Percentiles rank a stretch among this genome's conserved stretches.
phyloP scores from a whole-genome alignment of 495 filamentous ascomycete genomes.

The Trichoderma parareesei region DNA sequence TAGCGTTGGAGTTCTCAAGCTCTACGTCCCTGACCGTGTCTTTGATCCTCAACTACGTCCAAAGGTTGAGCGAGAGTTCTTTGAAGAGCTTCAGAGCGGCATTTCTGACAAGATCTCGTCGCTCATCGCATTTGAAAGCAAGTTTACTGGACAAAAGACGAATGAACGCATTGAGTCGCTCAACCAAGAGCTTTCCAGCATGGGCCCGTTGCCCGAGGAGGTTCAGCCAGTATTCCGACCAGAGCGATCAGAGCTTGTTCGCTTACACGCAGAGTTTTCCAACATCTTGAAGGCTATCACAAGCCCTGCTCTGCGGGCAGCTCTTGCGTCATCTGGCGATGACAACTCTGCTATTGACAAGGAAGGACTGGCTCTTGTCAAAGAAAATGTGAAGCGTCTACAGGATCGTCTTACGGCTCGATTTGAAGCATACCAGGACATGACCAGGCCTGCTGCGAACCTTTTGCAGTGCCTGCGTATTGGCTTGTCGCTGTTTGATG shows the following conservation, averaged over 20 bases:
- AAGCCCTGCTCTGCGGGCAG: slow-evolving; percentile 33
- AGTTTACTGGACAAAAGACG: slow-evolving; percentile 57
- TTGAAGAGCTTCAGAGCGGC: slow-evolving; percentile 45
- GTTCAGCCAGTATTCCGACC: slow-evolving; percentile 60
- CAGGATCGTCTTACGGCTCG: slow-evolving; percentile 53
- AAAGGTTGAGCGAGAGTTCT: slow-evolving; percentile 60
- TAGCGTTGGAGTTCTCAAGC: slow-evolving; percentile 54
- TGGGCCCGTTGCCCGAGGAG: slow-evolving; percentile 54
- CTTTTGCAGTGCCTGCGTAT: slow-evolving; percentile 75
- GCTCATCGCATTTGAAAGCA: slow-evolving; percentile 54
- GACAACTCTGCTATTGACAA: slow-evolving; percentile 21
- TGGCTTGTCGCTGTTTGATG: slow-evolving; percentile 55
- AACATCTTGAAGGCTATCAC: slow-evolving; percentile 64
- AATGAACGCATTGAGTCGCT: slow-evolving; percentile 56
- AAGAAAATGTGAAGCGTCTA: slow-evolving; percentile 64
- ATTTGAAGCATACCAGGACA: slow-evolving; percentile 74
- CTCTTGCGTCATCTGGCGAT: slow-evolving; percentile 13
- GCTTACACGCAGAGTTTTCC: slow-evolving; percentile 75
- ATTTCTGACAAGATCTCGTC: slow-evolving; percentile 51
- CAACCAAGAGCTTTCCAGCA: slow-evolving; percentile 44
- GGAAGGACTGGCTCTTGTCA: slow-evolving; percentile 45
- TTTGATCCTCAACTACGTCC: slow-evolving; percentile 79
- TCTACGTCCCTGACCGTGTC: slow-evolving; percentile 78
- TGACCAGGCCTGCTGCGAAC: slow-evolving; percentile 67
- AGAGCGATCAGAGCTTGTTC: slow-evolving; percentile 50